Base-by-base conservation (phyloP, 2,329 filamentous ascomycete genomes). In the Fusarium fujikuroi region DNA sequence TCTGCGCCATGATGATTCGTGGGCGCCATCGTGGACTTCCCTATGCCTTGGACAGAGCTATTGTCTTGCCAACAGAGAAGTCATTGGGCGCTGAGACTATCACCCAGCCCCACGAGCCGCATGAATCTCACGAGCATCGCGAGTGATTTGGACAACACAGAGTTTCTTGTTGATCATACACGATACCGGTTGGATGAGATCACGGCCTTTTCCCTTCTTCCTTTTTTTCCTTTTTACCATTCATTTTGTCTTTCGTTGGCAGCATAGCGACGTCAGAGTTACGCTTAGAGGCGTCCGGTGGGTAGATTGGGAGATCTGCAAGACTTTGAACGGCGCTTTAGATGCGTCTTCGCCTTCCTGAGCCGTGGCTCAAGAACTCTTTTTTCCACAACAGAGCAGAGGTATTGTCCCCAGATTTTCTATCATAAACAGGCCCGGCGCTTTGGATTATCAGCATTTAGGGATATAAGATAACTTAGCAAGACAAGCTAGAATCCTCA, bases 1-100 rank as follows among this genome's bases (percentile, higher is more conserved):
- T 83, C n/a, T 82, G 81, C 54, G 76, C 76, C 40, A 81, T 81
- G 78, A 83, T 83, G 81, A 76, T 83, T 30, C 78, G 81, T 21
- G 81, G 81, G 4, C 79, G 81, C 2, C 81, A 83, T 47, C 77
- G 81, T 2, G 79, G 79, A 1, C 73, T 83, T 15, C 81, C 81
- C 0, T 81, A 82, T 44, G 61, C 75, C 3, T 74, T 83, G 8
- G 81, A 83, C 57, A 77, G 79, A 5, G 81, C 81, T 21, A 80
- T 83, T 36, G 77, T 80, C 49, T 63, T 83, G 11, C 80, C 79
- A 4, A 69, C 75, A 28, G 77, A 79, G 43, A 71, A 69, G n/a
- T 65, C 60, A 15, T 44, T 78, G 15, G 43, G 72, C 2, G 57
- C 67, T 10, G 68, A 78, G 25, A 42, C 63, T 5, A 36, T 49